phyloP scores from a whole-genome alignment of 768 basidiomycete species.

The Macrolepiota dolichaula region DNA sequence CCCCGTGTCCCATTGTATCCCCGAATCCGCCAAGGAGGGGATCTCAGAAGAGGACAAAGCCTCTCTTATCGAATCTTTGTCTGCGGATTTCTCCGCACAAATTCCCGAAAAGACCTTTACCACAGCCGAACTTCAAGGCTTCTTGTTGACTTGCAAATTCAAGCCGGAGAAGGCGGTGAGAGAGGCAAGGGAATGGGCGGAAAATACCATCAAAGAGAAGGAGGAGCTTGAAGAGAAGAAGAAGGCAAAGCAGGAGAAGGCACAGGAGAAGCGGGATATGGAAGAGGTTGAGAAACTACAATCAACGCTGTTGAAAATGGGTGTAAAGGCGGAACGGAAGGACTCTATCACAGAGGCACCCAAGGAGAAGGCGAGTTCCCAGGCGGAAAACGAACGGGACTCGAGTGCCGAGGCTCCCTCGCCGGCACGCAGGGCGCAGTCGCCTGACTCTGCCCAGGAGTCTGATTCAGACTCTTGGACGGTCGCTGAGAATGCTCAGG shows the following conservation, averaged over 20 bases:
- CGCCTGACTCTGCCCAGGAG: neutral
- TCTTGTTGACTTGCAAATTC: slow-evolving; percentile 42
- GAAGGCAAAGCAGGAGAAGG: slow-evolving; percentile 18
- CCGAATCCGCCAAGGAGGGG: slow-evolving; percentile 7
- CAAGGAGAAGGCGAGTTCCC: neutral
- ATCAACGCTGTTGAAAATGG: slow-evolving; percentile 20
- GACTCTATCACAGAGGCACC: neutral
- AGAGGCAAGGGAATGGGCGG: slow-evolving; percentile 37
- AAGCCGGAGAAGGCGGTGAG: slow-evolving; percentile 30
- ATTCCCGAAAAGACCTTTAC: slow-evolving; percentile 48
- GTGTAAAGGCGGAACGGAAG: neutral
- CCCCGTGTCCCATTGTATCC: slow-evolving; percentile 25
- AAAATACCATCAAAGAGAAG: slow-evolving; percentile 28
- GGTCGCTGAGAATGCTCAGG: neutral
- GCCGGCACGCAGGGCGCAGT: neutral
- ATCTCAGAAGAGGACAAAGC: slow-evolving; percentile 1
- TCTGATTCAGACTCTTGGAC: neutral
- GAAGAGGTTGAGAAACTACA: slow-evolving; percentile 22
- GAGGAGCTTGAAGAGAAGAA: slow-evolving; percentile 29
- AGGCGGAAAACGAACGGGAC: neutral
- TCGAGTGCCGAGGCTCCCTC: neutral
- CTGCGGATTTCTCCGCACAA: slow-evolving; percentile 33
- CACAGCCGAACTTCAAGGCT: slow-evolving; percentile 59
- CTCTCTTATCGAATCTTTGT: slow-evolving; percentile 27
- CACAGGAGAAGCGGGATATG: slow-evolving; percentile 22